These are phyloP conservation scores for Nicotiana obtusifolia DNA, from an alignment of 257 asterid genomes.

Conservation along the genomic window DNA sequence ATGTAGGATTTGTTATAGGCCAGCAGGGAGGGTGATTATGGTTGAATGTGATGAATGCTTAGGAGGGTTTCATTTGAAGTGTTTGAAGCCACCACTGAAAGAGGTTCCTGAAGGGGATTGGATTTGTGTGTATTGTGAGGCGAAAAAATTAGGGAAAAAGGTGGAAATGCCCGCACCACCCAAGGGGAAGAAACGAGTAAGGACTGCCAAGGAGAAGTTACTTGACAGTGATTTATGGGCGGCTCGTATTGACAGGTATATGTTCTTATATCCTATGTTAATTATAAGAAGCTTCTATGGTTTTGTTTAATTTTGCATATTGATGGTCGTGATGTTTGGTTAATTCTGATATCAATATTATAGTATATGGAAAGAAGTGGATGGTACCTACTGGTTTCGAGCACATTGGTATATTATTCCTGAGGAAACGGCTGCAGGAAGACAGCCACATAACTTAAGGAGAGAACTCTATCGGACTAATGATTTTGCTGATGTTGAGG, in stretches of 20 bases:
- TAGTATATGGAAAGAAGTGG: constrained; percentile 93
- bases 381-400: constrained; percentile 72
- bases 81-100: constrained; percentile 70
- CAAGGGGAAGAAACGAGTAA: constrained; percentile 56
- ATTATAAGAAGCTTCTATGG: neutral
- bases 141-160: constrained; percentile 40
- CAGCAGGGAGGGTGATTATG: constrained; percentile 59
- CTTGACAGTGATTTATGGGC: constrained; percentile 94
- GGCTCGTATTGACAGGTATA: constrained; percentile 66
- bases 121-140: constrained; percentile 66
- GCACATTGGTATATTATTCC: constrained; percentile 84
- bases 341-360: neutral
- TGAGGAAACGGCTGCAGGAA: constrained; percentile 82
- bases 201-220: constrained; percentile 82
- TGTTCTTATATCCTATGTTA: neutral
- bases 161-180: constrained; percentile 57
- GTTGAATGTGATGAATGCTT: constrained; percentile 92
- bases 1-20: constrained; percentile 75
- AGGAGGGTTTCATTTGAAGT: constrained; percentile 88
- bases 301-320: neutral
- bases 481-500: constrained; percentile 81
- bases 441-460: constrained; percentile 87
- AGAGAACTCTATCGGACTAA: constrained; percentile 84
- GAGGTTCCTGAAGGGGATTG: constrained; percentile 90
- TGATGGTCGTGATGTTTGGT: neutral